Base-by-base conservation (phyloP, 2,329 filamentous ascomycete genomes). In the Talaromyces funiculosus region DNA sequence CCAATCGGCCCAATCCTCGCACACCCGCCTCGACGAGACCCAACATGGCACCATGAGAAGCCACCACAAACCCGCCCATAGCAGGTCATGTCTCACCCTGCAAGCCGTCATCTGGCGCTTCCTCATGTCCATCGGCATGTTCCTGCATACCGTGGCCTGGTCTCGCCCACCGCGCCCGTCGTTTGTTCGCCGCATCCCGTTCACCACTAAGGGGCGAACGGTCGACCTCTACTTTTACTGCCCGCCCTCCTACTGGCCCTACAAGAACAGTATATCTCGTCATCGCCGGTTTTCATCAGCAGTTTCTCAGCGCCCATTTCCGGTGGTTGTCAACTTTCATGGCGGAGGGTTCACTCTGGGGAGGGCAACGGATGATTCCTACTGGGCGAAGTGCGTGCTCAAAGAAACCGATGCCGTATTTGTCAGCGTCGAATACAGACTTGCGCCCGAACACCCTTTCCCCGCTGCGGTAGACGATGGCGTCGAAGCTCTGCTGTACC, bases 111-210 rank as follows among this genome's bases (percentile, higher is more conserved):
- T 86, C 70, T 89, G 86, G 86, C 82, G 88, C 57, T 80, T 82
- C 60, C 77, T 90, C 43, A 89, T 89, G 82, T 80, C 79, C 61
- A 80, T 89, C 60, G 87, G 86, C 68, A 89, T 90, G 86, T 78
- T 82, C 62, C 75, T 90, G 40, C 87, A 90, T 70, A 82, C 81
- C 59, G 74, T 86, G 62, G 82, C 86, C 0, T 75, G 80, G 43
- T 86, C 86, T 6, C 79, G 81, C 54, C 85, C 87, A 5, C 84
- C 85, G 1, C 77, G 75, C 33, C 86, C 86, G 2, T 74, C 79
- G 31, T 90, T 90, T 73, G 78, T 78, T 51, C 81, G 80, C 47
- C 78, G 78, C 18, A 80, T 90, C 33, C 26, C 80, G 80, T 61
- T 81, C 77, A 62, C 72, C 79, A 55, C 80, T 73, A 70, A 72